A percentile compares a stretch with the other conserved stretches of the same genome.
phyloP scores from a whole-genome alignment of 2,329 filamentous ascomycete genomes.

The Trichoderma sp. region DNA sequence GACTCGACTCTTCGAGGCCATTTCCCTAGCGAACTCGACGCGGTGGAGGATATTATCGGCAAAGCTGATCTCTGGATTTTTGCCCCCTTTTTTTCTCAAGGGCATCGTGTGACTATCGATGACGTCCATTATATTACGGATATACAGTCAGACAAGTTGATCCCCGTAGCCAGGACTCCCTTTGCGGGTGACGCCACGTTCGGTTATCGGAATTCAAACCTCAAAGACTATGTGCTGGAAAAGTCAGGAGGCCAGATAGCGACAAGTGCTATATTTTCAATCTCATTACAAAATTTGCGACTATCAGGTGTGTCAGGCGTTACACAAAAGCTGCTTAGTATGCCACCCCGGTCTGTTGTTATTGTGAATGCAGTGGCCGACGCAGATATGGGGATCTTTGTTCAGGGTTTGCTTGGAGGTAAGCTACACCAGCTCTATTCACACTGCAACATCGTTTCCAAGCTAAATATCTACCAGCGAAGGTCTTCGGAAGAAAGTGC shows the following conservation, averaged over 20 bases:
- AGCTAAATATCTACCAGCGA: constrained; percentile 1
- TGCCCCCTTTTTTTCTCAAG: constrained; percentile 59
- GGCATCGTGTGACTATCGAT: constrained; percentile 50
- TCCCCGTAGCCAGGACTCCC: constrained; percentile 48
- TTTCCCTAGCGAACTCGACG: constrained; percentile 42
- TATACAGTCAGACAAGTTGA: constrained; percentile 42
- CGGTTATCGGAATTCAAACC: constrained; percentile 39
- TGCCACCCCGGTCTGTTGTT: constrained; percentile 43
- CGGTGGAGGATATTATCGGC: too few relatives aligned
- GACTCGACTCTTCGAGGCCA: neutral
- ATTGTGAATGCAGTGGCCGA: constrained; percentile 55
- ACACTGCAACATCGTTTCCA: too few relatives aligned
- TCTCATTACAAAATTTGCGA: too few relatives aligned
- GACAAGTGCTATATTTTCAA: too few relatives aligned
- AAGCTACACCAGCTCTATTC: too few relatives aligned
- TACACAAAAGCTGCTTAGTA: constrained; percentile 27
- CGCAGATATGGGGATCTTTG: constrained; percentile 55
- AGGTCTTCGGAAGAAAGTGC: constrained; percentile 31
- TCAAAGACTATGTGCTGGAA: too few relatives aligned
- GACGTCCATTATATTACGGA: constrained; percentile 51
- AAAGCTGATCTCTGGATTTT: constrained; percentile 50
- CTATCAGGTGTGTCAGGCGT: constrained; percentile 29
- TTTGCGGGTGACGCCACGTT: constrained; percentile 59
- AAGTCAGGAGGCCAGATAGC: too few relatives aligned
- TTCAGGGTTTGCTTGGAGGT: constrained; percentile 43